phyloP scores from a whole-genome alignment of 345 rosid genomes.

The Fremontodendron californicum region DNA sequence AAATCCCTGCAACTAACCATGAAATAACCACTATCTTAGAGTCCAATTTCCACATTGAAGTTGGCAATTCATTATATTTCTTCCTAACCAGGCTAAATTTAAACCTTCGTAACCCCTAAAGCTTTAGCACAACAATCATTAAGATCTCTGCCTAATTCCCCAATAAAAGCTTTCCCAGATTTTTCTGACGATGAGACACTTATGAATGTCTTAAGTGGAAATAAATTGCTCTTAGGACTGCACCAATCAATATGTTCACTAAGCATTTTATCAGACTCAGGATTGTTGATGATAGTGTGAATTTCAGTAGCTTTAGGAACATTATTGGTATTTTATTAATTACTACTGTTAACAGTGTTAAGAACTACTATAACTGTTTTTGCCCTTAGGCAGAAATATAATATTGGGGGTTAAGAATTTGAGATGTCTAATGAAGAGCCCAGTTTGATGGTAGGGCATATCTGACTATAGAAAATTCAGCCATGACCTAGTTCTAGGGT shows the following conservation, averaged over 20 bases:
- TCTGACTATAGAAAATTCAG: too few species aligned
- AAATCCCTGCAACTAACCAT: background rate
- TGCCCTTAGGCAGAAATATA: background rate
- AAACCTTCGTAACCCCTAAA: background rate
- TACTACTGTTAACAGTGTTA: background rate
- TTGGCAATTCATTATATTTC: background rate
- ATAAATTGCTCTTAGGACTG: background rate
- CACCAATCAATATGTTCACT: background rate
- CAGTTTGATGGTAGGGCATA: background rate
- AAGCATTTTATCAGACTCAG: background rate
- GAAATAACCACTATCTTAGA: background rate
- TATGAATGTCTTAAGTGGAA: background rate
- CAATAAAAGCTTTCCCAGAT: background rate
- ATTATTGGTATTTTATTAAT: too few species aligned
- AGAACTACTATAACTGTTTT: background rate
- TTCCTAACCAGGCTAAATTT: background rate
- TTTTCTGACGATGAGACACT: background rate
- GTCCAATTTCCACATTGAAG: background rate
- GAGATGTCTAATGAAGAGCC: background rate
- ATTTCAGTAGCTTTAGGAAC: background rate
- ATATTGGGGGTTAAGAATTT: background rate
- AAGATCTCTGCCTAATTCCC: background rate
- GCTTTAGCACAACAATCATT: background rate
- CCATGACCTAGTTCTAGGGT: background rate
- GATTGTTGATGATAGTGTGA: background rate